A percentile compares a stretch with the other conserved stretches of the same genome.
Conservation (phyloP, 2,329 filamentous ascomycete species). For the Proliferodiscus dingleyae region DNA sequence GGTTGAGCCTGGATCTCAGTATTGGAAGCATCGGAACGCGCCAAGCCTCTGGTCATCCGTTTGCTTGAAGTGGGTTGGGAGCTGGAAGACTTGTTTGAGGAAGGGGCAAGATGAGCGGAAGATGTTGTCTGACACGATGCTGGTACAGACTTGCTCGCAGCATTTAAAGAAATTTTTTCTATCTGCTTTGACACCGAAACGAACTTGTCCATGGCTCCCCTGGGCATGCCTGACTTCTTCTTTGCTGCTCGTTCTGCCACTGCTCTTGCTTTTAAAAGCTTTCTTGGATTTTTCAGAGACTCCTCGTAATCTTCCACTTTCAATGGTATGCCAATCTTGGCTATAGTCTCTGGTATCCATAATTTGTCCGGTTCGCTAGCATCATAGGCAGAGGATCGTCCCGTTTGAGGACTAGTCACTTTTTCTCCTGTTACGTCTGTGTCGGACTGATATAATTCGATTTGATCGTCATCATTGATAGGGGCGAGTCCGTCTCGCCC, state of each 20-base stretch:
- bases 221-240: slow-evolving; percentile 26
- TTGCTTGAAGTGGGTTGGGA: slow-evolving; percentile 3
- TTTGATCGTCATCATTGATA: slow-evolving; percentile 60
- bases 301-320: slow-evolving; percentile 62
- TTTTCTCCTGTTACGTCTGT: slow-evolving; percentile 11
- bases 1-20: no score
- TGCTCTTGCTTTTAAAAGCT: slow-evolving; percentile 19
- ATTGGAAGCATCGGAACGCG: no score
- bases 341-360: slow-evolving; percentile 65
- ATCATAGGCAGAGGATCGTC: slow-evolving; percentile 50
- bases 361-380: slow-evolving; percentile 59
- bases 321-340: slow-evolving; percentile 59
- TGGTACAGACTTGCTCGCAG: slow-evolving; percentile 3
- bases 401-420: slow-evolving; percentile 27
- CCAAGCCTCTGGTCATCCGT: no score
- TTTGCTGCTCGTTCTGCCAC: slow-evolving; percentile 21
- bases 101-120: slow-evolving; percentile 20
- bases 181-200: slow-evolving; percentile 28
- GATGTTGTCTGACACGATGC: slow-evolving; percentile 16
- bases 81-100: slow-evolving; percentile 8
- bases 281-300: slow-evolving; percentile 24
- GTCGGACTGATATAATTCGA: slow-evolving; percentile 33
- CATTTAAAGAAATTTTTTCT: neutral
- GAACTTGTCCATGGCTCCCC: slow-evolving; percentile 32
- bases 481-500: slow-evolving; percentile 52